Base-by-base conservation (phyloP, 2,329 filamentous ascomycete species). In the Cercospora berteroae region DNA sequence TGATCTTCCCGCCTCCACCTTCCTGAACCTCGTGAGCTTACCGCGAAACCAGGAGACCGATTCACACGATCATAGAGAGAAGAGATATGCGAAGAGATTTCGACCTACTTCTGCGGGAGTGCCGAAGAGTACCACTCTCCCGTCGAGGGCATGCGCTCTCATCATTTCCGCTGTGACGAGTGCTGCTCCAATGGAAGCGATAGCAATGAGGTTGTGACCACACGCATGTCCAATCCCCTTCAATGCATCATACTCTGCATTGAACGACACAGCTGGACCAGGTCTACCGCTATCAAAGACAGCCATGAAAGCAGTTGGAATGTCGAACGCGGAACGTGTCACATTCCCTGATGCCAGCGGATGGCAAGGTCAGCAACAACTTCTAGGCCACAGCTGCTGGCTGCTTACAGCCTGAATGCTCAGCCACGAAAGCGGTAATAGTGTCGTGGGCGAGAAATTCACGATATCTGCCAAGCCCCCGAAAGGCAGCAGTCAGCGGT, bases 291-390 rank as follows among this genome's bases (percentile, higher is more conserved):
- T 83, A 64, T 84, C 81, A 66, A 79, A 85, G 1, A 82, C 81
- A 4, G 84, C 84, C 27, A 82, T 79, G 79, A 85, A 87, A 12
- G 85, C 85, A 2, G 85, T 87, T 36, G 79, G 77, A 68, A 87
- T 79, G 8, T 80, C 82, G 69, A 85, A 86, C 0, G 83, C 84
- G 1, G 83, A 84, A 1, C 79, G 79, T 1, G 80, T 85, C 27
- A 88, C 84, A 31, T 80, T 77, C 84, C 85, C 44, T 39, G 13
- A n/a, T 16, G 25, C 23, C n/a, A 36, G 18, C 48, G 13, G 27
- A 29, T 36, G n/a, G 48, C 39, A n/a, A 60, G 12, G 20, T 60
- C 23, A 39, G 58, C 39, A n/a, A 60, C 42, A 4, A 86, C 10
- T 6, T 12, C 4, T 13, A 12, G 23, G 25, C 27, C 12, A 9